These are phyloP conservation scores for Colletotrichum magnum DNA, from an alignment of 2,329 filamentous ascomycete genomes.

Conservation along the genomic window DNA sequence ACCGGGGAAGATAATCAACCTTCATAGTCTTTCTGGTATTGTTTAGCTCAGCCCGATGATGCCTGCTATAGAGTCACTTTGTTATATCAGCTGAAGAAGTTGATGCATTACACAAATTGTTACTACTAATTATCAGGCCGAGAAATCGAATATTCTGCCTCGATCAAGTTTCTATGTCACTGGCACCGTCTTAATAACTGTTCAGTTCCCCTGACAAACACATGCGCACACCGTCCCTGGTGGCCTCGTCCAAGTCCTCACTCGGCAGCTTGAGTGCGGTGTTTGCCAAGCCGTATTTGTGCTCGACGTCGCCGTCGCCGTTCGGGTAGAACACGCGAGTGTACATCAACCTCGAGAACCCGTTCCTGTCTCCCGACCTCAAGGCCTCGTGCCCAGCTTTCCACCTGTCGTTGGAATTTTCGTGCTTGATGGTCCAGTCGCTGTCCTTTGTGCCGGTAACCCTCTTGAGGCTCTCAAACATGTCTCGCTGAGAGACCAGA, in stretches of 20 bases:
- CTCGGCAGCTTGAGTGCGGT: constrained; percentile 68
- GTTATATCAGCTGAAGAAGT: too few relatives aligned
- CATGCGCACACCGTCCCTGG: constrained; percentile 62
- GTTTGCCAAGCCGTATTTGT: constrained; percentile 59
- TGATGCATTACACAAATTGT: too few relatives aligned
- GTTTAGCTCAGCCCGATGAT: too few relatives aligned
- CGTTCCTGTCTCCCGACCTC: constrained; percentile 55
- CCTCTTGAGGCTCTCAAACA: constrained; percentile 72
- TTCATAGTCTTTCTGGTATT: too few relatives aligned
- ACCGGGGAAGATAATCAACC: too few relatives aligned
- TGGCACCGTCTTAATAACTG: neutral
- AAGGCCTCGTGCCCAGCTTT: constrained; percentile 61
- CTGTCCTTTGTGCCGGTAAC: constrained; percentile 69
- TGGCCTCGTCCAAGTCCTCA: constrained; percentile 72
- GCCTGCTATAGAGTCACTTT: too few relatives aligned
- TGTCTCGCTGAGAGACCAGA: constrained; percentile 72
- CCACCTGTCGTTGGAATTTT: constrained; percentile 63
- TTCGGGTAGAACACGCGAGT: constrained; percentile 65
- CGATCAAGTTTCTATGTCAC: neutral
- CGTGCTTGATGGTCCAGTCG: constrained; percentile 72
- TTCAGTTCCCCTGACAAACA: constrained; percentile 8
- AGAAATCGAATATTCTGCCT: too few relatives aligned
- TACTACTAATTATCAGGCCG: too few relatives aligned
- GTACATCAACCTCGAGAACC: constrained; percentile 68
- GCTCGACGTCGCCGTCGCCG: constrained; percentile 57